phyloP scores from a whole-genome alignment of 192 early-diverging fungal species.

The Backusella parvicylindrica region DNA sequence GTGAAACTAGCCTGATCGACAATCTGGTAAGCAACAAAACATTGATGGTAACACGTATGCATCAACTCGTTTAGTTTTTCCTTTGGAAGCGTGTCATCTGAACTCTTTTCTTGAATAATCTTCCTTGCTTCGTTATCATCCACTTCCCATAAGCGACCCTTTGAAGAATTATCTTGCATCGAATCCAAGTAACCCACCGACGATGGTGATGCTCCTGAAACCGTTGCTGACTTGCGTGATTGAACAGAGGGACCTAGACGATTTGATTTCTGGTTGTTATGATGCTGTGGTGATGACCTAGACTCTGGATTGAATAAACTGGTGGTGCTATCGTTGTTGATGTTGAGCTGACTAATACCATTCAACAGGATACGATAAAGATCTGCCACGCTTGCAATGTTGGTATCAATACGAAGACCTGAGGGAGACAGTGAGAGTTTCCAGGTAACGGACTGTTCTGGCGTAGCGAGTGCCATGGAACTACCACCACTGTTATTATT shows the following conservation, averaged over 20 bases:
- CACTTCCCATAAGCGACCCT: constrained; percentile 38
- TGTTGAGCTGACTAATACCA: constrained; percentile 40
- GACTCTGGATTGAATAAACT: constrained; percentile 37
- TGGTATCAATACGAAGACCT: constrained; percentile 39
- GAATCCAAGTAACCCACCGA: neutral
- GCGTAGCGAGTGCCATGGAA: neutral
- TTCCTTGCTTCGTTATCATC: constrained; percentile 34
- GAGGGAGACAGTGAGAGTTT: constrained; percentile 38
- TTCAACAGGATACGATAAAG: constrained; percentile 38
- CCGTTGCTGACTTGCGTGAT: neutral
- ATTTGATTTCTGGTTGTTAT: neutral
- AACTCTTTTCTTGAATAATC: constrained; percentile 30
- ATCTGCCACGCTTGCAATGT: constrained; percentile 41
- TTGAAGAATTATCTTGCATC: neutral
- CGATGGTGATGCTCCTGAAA: neutral
- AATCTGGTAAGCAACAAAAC: constrained; percentile 38
- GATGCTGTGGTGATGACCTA: neutral
- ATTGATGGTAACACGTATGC: constrained; percentile 30
- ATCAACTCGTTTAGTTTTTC: constrained; percentile 29
- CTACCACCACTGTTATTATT: neutral
- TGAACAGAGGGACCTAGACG: neutral
- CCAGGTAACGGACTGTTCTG: constrained; percentile 28
- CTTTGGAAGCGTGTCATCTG: constrained; percentile 26
- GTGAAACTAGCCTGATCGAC: constrained; percentile 32
- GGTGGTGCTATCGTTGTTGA: constrained; percentile 35